Evolutionary conservation across 2,329 filamentous ascomycete species (phyloP), one percentile per base, ranked within the genome.

Genomic region (Fusarium sp.): DNA sequence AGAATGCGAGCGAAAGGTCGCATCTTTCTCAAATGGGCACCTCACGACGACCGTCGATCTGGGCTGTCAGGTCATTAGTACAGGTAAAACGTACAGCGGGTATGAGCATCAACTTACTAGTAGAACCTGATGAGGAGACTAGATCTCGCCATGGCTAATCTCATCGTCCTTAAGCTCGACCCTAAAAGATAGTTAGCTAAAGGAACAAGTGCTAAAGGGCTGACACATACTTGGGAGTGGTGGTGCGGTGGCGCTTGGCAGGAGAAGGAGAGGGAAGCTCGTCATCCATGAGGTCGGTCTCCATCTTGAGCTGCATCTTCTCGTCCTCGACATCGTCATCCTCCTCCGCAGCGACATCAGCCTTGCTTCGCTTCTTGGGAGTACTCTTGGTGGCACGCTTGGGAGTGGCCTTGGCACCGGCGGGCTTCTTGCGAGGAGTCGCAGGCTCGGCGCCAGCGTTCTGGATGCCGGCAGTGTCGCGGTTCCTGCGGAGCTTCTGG

Each of bases 401-500:
- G 29, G 71, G 68, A 5, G 72, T 56, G 5, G 72, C 62, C 22
- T 53, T 51, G 11, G 52, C 31, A 4, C 43, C 39, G 7, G 51
- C 29, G 10, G 65, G 36, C n/a, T 51, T 44, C 66, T 72, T 75
- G 31, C 60, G 64, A 46, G 69, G 71, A 19, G 72, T 71, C 12
- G 46, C 45, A 1, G 67, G 55, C 13, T 54, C 24, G 7, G 48
- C 53, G 15, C 58, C 58, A 7, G 63, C 52, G 8, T 13, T 63
- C 67, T 29, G 70, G 19, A 73, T 61, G 7, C 52, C 67, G 11
- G 59, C 36, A 6, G 68, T 70, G n/a, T 76, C 75, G 6, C 75
- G 73, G 34, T 60, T 72, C 58, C 72, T 74, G 58, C 77, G 77
- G 4, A 82, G 74, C 63, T 81, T 82, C 61, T 80, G 77, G 7